phyloP scores from a whole-genome alignment of 1,139 yeast genomes.

The Nakaseomyces bracarensis region DNA sequence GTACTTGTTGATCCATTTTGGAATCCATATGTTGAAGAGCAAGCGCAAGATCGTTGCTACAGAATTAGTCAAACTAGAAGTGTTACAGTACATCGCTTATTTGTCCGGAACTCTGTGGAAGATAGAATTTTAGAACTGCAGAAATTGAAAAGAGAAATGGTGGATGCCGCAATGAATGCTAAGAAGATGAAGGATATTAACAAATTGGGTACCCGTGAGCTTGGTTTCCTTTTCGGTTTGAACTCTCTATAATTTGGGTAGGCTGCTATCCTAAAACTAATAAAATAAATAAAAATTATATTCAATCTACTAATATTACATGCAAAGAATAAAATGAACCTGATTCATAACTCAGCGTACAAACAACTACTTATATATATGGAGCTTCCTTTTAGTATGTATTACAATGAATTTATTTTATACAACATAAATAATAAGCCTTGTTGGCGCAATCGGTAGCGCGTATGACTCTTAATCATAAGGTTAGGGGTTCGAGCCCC shows the following conservation, averaged over 20 bases:
- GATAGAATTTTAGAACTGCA: slow-evolving; percentile 78
- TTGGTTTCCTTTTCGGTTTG: slow-evolving; percentile 73
- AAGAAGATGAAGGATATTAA: slow-evolving; percentile 58
- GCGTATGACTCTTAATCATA: slow-evolving; percentile 41
- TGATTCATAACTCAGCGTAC: too few relatives aligned
- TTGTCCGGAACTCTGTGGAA: slow-evolving; percentile 65
- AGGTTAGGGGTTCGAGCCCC: slow-evolving; percentile 42
- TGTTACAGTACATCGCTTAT: slow-evolving; percentile 65
- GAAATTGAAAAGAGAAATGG: slow-evolving; percentile 60
- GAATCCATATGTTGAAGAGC: slow-evolving; percentile 95
- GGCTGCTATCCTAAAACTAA: not conserved
- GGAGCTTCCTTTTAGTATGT: too few relatives aligned
- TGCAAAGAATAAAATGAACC: too few relatives aligned
- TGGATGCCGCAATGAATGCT: slow-evolving; percentile 77
- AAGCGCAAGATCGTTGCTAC: slow-evolving; percentile 92
- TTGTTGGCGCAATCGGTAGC: slow-evolving; percentile 43
- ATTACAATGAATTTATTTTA: not conserved
- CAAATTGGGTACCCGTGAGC: slow-evolving; percentile 58
- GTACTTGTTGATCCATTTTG: slow-evolving; percentile 89
- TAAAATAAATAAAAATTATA: not conserved
- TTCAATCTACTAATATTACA: too few relatives aligned
- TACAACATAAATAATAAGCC: slow-evolving; percentile 22
- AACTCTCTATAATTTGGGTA: slow-evolving; percentile 31
- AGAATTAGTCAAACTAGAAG: slow-evolving; percentile 79
- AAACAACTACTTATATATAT: too few relatives aligned